A percentile compares a stretch with the other conserved stretches of the same genome.
Evolutionary conservation across 2,329 filamentous ascomycete species (phyloP).

Genomic region (Cladophialophora exuberans): DNA sequence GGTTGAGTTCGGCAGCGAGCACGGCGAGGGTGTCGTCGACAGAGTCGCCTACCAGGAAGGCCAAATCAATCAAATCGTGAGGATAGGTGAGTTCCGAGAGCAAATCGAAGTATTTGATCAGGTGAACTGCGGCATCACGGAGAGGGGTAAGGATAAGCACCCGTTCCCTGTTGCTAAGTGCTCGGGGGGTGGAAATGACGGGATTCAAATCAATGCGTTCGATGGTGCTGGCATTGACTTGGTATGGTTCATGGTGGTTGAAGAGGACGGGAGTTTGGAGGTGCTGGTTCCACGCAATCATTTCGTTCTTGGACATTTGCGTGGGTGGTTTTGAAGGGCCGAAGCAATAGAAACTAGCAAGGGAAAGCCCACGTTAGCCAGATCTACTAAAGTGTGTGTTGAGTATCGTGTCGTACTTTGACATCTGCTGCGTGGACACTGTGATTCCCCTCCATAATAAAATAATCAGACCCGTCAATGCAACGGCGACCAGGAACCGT

Average conservation of each 20-base stretch:
- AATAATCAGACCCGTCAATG: conserved; percentile 70
- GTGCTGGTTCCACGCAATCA: conserved; percentile 85
- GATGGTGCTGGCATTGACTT: conserved; percentile 81
- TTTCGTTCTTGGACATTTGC: conserved; percentile 91
- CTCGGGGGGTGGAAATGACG: conserved; percentile 78
- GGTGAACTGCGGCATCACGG: conserved; percentile 80
- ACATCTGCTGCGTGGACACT: conserved; percentile 81
- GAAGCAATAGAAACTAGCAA: conserved; percentile 96
- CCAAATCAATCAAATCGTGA: conserved; percentile 91
- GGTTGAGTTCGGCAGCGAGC: conserved; percentile 80
- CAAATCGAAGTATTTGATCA: conserved; percentile 92
- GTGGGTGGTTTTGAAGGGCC: conserved; percentile 94
- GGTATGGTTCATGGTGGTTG: conserved; percentile 88
- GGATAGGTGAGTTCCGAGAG: conserved; percentile 89
- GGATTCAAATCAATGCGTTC: conserved; percentile 80
- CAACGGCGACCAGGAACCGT: conserved; percentile 74
- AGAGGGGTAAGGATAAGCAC: conserved; percentile 91
- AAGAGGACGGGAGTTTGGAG: conserved; percentile 91
- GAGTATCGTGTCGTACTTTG: conserved; percentile 72
- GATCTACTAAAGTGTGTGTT: too few relatives aligned
- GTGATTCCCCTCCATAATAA: conserved; percentile 87
- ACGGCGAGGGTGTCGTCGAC: conserved; percentile 89
- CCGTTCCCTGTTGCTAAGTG: conserved; percentile 78
- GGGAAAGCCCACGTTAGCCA: too few relatives aligned
- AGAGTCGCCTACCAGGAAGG: conserved; percentile 90